A percentile compares a stretch with the other conserved stretches of the same genome.
Conservation (phyloP, 345 rosid genomes). For the Aquilaria sinensis region DNA sequence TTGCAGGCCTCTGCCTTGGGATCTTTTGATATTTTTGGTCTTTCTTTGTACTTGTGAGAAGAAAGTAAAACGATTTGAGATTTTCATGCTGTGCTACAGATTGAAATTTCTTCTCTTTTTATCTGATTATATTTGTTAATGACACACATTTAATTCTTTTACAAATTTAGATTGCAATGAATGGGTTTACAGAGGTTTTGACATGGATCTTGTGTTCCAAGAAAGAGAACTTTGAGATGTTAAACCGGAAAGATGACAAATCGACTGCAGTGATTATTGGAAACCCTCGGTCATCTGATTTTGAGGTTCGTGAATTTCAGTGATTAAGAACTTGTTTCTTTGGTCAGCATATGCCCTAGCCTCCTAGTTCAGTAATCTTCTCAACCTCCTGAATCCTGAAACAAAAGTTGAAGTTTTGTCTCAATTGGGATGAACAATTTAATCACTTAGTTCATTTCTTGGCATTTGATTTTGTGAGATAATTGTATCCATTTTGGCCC, state of each 20-base stretch:
- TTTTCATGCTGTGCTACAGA: too few species aligned
- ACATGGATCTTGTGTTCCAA: constrained; percentile 74
- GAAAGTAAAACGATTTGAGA: neutral
- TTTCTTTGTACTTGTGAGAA: neutral
- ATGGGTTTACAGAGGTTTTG: constrained; percentile 71
- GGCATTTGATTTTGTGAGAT: too few species aligned
- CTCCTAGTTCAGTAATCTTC: too few species aligned
- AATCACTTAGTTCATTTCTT: too few species aligned
- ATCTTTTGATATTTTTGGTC: neutral
- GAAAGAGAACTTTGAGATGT: constrained; percentile 62
- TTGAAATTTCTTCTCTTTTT: constrained; percentile 1
- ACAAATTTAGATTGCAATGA: constrained; percentile 57
- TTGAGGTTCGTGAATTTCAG: constrained; percentile 54
- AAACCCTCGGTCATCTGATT: constrained; percentile 89
- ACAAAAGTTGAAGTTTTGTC: too few species aligned
- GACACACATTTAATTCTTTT: neutral
- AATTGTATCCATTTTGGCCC: too few species aligned
- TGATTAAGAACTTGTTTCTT: too few species aligned
- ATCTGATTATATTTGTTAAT: neutral
- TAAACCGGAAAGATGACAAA: constrained; percentile 59
- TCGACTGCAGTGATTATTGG: constrained; percentile 53
- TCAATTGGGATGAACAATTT: too few species aligned
- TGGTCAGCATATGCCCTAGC: too few species aligned
- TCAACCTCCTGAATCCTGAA: too few species aligned
- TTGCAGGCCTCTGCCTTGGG: too few species aligned